Base-by-base conservation (phyloP, 1,284 basidiomycete genomes). In the Pascua guehoae region DNA sequence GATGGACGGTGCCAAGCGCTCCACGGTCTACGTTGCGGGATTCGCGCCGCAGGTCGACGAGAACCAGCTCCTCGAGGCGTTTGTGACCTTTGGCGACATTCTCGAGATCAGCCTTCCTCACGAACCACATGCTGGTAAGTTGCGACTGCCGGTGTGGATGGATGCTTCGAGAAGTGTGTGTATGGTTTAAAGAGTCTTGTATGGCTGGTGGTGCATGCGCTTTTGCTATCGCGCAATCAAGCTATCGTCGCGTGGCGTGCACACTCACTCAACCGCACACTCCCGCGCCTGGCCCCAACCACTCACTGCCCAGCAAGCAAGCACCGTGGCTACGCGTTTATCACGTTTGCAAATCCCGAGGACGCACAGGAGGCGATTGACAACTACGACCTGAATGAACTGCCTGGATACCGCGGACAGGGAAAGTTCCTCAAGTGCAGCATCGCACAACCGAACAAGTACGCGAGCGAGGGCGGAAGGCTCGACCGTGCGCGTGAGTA, bases 281-380 rank as follows among this genome's bases (percentile, higher is more conserved):
- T 40, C 39, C 39, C 9, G 14, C 14, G 16, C 43, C 8, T 24
- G 11, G 14, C 15, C n/a, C 2, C 18, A 1, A 1, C 10, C 11
- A 47, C 50, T 56, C 24, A 52, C 47, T 12, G 36, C 24, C 24
- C 52, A 68, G 66, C 68, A 49, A 48, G 49, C 32, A 73, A 72
- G 65, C 74, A 74, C 61, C 58, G 70, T 36, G 74, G 73, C 5
- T 77, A 69, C 65, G 76, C 76, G 8, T 77, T 78, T 60, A 64
- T 78, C 54, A 76, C 75, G 14, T 78, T 72, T 56, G 65, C 74
- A 9, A 65, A 63, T 41, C 60, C 75, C 12, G 60, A 66, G 38
- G 75, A 76, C 59, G 76, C 76, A 7, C 74, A 73, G 51, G 76
- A 78, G 60, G 76, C 76, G 2, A 77, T 78, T 18, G 76, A 78